Conservation (phyloP, 2,329 filamentous ascomycete species). For the Trichoderma atroviride region DNA sequence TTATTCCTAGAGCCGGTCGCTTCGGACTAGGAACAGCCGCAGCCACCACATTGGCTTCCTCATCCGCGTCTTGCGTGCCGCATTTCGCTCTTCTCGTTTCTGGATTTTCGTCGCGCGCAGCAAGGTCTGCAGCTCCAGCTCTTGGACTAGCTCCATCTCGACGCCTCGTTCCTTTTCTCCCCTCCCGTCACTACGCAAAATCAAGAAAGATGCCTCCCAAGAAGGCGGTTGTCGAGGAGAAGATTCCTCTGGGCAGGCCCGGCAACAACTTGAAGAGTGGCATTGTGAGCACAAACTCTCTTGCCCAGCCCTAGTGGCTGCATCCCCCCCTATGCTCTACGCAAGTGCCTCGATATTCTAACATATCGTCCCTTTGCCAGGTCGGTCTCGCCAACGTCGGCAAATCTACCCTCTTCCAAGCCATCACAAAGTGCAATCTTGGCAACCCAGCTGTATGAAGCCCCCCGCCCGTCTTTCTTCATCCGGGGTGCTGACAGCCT, state of each 20-base stretch:
- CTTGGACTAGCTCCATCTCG: constrained; percentile 54
- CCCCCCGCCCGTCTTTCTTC: constrained; percentile 40
- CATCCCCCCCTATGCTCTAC: neutral
- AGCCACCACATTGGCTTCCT: constrained; percentile 49
- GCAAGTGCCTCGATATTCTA: constrained; percentile 25
- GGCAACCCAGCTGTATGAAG: constrained; percentile 89
- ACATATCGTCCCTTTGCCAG: constrained; percentile 49
- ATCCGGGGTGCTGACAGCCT: constrained; percentile 46
- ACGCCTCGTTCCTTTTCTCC: constrained; percentile 52
- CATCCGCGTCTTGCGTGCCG: constrained; percentile 38
- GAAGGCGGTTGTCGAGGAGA: constrained; percentile 89
- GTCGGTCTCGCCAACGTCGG: constrained; percentile 98
- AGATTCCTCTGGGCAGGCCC: constrained; percentile 91
- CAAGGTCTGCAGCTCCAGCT: constrained; percentile 68
- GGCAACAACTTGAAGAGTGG: constrained; percentile 99
- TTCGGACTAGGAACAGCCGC: constrained; percentile 49
- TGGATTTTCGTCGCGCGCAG: constrained; percentile 60
- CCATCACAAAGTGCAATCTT: constrained; percentile 95
- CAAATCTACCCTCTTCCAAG: constrained; percentile 99
- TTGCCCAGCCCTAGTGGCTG: constrained; percentile 13
- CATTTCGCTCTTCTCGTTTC: constrained; percentile 58
- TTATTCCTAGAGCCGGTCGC: constrained; percentile 27
- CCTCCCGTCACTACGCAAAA: constrained; percentile 61
- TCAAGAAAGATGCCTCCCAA: constrained; percentile 91
- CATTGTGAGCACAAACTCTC: constrained; percentile 68